Base-by-base conservation (phyloP, 2,329 filamentous ascomycete species). In the Penicillium palitans region DNA sequence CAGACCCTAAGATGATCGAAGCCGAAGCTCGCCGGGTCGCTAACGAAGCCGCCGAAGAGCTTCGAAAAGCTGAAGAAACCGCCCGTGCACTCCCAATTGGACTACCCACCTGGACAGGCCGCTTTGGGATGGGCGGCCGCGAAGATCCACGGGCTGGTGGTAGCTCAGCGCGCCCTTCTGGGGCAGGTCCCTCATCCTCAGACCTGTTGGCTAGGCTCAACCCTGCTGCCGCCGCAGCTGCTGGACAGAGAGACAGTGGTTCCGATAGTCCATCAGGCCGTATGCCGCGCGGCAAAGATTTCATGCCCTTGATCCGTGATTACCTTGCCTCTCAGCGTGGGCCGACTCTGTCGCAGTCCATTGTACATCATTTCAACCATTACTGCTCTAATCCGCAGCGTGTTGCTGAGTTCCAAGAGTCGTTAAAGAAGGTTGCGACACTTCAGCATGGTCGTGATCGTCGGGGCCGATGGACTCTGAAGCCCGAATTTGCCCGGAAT, bases 71-170 rank as follows among this genome's bases (percentile, higher is more conserved):
- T 10, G 87, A 85, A 42, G 85, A 93, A 69, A 83, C 88, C 31
- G 91, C 93, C 3, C 83, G 86, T 12, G 83, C 80, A 9, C 80
- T 93, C 1, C 90, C 90, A 0, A 87, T 91, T 33, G 93, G 93
- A 8, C 91, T 90, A 0, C 90, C 95, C 9, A 97, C 93, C 0
- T 98, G 93, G 93, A 98, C 93, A 0, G 93, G 95, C 1, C 86
- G 90, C 66, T 86, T 90, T 47, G 93, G 93, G 10, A 84, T 88
- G 50, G 87, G 87, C 5, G 93, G 93, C 57, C 81, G 79, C 21
- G 81, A 81, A 0, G 76, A 76, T 24, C 81, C 75, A 59, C 72
- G 71, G n/a, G 69, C 68, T 48, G 59, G 71, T 47, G 67, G 72
- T 56, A 73, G 73, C 64, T 65, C 67, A 29, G 66, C 74, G 42